phyloP scores from a whole-genome alignment of 495 filamentous ascomycete species.

The Aspergillus homomorphus region DNA sequence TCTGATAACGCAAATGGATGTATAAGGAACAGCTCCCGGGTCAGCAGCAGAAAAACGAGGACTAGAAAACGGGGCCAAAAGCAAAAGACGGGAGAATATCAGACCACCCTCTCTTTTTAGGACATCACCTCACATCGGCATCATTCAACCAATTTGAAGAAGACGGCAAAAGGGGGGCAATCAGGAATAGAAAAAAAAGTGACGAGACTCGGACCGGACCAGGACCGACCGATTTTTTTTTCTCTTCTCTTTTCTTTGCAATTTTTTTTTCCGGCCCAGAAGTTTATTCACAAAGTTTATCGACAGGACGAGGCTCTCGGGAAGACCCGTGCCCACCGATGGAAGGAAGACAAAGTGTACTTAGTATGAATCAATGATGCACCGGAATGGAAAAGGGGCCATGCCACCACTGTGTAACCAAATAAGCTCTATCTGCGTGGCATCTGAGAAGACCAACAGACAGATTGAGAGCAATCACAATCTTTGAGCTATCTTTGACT shows the following conservation, averaged over 20 bases:
- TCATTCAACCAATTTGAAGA: not conserved
- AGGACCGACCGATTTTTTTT: not conserved
- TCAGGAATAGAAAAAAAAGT: not conserved
- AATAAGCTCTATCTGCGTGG: not conserved
- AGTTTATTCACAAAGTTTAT: not conserved
- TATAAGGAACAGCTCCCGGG: not conserved
- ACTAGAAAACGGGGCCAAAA: not conserved
- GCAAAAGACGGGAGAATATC: not conserved
- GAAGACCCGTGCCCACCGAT: not conserved
- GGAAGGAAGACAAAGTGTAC: no score
- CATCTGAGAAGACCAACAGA: not conserved
- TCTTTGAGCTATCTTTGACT: not conserved
- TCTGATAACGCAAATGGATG: not conserved
- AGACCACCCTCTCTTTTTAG: slow-evolving; percentile 1
- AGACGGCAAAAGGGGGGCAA: slow-evolving; percentile 6
- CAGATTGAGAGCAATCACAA: not conserved
- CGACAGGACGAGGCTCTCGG: not conserved
- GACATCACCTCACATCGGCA: slow-evolving; percentile 3
- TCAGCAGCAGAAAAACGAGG: not conserved
- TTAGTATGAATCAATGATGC: no score
- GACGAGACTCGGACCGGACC: not conserved
- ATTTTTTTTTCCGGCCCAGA: not conserved
- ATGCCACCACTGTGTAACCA: no score
- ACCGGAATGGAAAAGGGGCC: no score
- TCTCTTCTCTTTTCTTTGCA: not conserved